phyloP scores from a whole-genome alignment of 2,329 filamentous ascomycete species.

The Zymoseptoria pseudotritici region DNA sequence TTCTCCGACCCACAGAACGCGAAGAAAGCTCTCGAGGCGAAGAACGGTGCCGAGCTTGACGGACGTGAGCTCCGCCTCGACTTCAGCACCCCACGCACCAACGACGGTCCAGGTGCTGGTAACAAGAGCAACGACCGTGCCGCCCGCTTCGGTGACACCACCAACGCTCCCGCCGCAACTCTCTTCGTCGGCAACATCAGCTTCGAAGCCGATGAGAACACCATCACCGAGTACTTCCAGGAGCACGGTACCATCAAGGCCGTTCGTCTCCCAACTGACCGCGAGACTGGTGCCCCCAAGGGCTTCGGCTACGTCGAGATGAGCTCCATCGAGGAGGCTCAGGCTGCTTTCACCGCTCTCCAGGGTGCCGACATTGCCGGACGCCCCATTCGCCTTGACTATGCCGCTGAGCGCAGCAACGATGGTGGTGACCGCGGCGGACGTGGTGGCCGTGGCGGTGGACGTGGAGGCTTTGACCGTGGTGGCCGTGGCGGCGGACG shows the following conservation, averaged over 20 bases:
- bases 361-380: constrained; percentile 65
- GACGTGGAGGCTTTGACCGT: constrained; percentile 30
- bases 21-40: constrained; percentile 63
- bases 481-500: constrained; percentile 30
- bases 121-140: constrained; percentile 50
- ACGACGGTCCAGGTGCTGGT: constrained; percentile 35
- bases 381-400: constrained; percentile 77
- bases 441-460: constrained; percentile 39
- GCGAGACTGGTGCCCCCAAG: constrained; percentile 76
- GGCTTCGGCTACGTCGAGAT: constrained; percentile 90
- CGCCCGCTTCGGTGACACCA: constrained; percentile 65
- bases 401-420: constrained; percentile 47
- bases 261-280: constrained; percentile 82
- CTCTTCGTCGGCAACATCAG: constrained; percentile 88
- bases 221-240: constrained; percentile 65
- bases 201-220: constrained; percentile 73
- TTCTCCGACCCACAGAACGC: constrained; percentile 63
- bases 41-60: constrained; percentile 67
- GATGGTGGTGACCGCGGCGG: constrained; percentile 35
- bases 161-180: constrained; percentile 74
- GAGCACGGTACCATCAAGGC: constrained; percentile 64
- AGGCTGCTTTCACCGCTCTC: constrained; percentile 61
- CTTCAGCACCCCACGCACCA: constrained; percentile 61
- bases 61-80: constrained; percentile 71
- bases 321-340: constrained; percentile 73